Base-by-base conservation (phyloP, 192 early-diverging fungal genomes). In the Borealophlyctis nickersoniae region DNA sequence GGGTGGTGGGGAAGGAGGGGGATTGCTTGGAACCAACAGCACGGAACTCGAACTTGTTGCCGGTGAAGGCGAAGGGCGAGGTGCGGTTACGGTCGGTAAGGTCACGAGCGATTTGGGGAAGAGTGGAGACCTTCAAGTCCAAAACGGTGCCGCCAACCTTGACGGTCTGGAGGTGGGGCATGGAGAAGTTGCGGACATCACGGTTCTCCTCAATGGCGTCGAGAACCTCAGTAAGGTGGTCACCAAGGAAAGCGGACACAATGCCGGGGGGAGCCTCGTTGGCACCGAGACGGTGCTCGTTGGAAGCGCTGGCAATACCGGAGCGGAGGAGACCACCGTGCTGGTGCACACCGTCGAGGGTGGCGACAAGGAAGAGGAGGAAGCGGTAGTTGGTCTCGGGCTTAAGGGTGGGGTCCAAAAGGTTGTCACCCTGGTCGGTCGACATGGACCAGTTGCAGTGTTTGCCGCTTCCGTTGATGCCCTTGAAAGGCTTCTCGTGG, bases 21-120 rank as follows among this genome's bases (percentile, higher is more conserved):
- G 93, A 95, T 79, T 96, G 94, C 83, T 95, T 95, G 66, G 96
- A 95, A 45, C 96, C 96, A 29, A 97, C 94, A 45, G 96, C 93
- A 77, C 94, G 91, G 94, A 96, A 98, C 85, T 99, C 96, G 67
- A 99, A 99, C 86, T 99, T 99, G 90, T 99, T 99, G 39, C 96
- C 96, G 62, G 96, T 99, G 76, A 99, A 99, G 56, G 96, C 96
- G 62, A 99, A 97, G 36, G 96, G 95, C 56, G 94, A 97, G 31
- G 96, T 99, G 72, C 95, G 92, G 89, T 99, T 99, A 81, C 96
- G 93, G 79, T 99, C 96, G 22, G 96, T 99, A 72, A 99, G 77
- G 78, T 99, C 96, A 73, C 96, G 92, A 22, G 88, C 67, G 69
- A 99, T 94, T 69, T 83, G 80, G 60, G 96, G 94, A 49, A 99